phyloP scores from a whole-genome alignment of 2,329 filamentous ascomycete species.

The Oidium heveae region DNA sequence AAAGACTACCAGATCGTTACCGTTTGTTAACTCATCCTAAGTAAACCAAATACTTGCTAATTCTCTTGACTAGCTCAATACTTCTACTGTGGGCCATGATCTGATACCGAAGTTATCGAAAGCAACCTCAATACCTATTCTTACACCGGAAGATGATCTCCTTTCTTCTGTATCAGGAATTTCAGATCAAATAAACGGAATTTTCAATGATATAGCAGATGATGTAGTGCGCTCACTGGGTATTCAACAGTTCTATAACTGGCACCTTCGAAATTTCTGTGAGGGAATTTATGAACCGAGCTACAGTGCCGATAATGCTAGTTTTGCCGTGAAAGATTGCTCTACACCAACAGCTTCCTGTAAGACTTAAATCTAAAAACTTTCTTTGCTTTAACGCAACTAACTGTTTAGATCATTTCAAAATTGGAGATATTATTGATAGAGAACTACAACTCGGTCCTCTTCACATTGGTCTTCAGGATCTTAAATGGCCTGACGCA shows the following conservation, averaged over 20 bases:
- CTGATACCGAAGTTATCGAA: slow-evolving; percentile 11
- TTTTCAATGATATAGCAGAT: slow-evolving; percentile 11
- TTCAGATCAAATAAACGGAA: slow-evolving; percentile 17
- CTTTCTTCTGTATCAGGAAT: not conserved
- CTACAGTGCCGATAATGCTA: slow-evolving; percentile 16
- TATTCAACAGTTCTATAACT: slow-evolving; percentile 33
- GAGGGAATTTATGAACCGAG: slow-evolving; percentile 18
- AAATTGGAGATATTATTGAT: slow-evolving; percentile 25
- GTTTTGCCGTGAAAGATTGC: slow-evolving; percentile 27
- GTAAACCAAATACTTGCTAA: not conserved
- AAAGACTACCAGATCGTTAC: slow-evolving; percentile 30
- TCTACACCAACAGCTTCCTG: slow-evolving; percentile 26
- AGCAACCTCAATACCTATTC: slow-evolving; percentile 2
- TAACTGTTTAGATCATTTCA: slow-evolving; percentile 19
- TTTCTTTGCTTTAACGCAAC: not conserved
- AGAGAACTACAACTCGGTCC: slow-evolving; percentile 20
- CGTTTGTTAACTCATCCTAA: slow-evolving; percentile 15
- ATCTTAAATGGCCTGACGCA: slow-evolving; percentile 29
- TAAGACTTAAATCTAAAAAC: slow-evolving; percentile 5
- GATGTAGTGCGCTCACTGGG: slow-evolving; percentile 22
- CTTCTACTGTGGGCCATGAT: slow-evolving; percentile 24
- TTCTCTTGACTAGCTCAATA: slow-evolving; percentile 22
- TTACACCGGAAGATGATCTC: not conserved
- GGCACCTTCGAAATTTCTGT: slow-evolving; percentile 35
- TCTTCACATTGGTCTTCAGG: slow-evolving; percentile 20